Evolutionary conservation across 2,329 filamentous ascomycete species (phyloP).

Genomic region (Sclerotinia nivalis): DNA sequence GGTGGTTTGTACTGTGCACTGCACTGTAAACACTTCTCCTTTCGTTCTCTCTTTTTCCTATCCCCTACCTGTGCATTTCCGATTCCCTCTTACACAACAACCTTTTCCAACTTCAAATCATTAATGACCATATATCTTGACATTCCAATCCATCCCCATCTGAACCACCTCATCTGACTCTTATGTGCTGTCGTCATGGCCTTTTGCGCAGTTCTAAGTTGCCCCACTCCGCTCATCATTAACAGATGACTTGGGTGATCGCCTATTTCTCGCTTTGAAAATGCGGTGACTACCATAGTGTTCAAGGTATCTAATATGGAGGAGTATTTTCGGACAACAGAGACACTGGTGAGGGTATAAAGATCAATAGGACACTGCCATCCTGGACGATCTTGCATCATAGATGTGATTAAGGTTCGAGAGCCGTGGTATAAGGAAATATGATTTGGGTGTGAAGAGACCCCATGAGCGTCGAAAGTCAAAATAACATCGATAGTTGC

Average conservation of each 20-base stretch:
- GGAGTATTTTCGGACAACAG: conserved; percentile 76
- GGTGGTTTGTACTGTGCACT: background rate
- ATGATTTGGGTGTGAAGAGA: conserved; percentile 93
- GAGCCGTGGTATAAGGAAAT: conserved; percentile 84
- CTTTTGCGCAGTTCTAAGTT: conserved; percentile 68
- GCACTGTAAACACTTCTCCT: background rate
- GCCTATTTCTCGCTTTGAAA: conserved; percentile 44
- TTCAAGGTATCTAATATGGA: conserved; percentile 73
- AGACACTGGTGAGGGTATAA: conserved; percentile 78
- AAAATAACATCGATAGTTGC: conserved; percentile 61
- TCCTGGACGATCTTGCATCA: conserved; percentile 64
- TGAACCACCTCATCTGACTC: conserved; percentile 98
- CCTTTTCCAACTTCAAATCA: conserved; percentile 67
- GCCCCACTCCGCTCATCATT: conserved; percentile 66
- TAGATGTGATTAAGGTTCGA: conserved; percentile 64
- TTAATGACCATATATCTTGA: conserved; percentile 97
- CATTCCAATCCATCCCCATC: conserved; percentile 90
- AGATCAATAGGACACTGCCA: conserved; percentile 75
- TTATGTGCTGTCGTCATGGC: conserved; percentile 90
- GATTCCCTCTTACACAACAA: conserved; percentile 28
- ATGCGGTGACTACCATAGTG: conserved; percentile 62
- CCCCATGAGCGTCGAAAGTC: conserved; percentile 82
- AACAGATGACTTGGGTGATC: conserved; percentile 63
- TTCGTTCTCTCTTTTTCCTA: background rate
- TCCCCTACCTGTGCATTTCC: too few species aligned